Conservation (phyloP, 768 basidiomycete species). For the Pulveroboletus sp. region DNA sequence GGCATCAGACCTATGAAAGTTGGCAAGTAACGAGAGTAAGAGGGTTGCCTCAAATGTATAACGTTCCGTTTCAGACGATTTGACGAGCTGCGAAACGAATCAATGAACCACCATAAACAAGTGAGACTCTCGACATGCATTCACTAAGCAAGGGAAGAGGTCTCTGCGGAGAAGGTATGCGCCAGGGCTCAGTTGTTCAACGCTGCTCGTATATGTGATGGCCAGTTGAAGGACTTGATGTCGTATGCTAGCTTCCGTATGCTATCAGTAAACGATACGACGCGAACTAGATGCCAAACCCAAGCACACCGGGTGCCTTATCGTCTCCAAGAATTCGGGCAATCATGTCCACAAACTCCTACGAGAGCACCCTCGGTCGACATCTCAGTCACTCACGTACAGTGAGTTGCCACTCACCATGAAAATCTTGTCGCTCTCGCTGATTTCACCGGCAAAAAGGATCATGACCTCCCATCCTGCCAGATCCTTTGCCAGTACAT, state of each 20-base stretch:
- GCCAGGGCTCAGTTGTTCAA: conserved; percentile 62
- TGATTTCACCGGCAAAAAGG: conserved; percentile 56
- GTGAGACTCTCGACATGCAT: conserved; percentile 32
- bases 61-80: conserved; percentile 47
- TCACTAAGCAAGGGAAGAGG: conserved; percentile 50
- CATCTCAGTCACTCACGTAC: background rate
- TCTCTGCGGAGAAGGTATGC: conserved; percentile 66
- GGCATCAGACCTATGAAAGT: conserved; percentile 70
- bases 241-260: conserved; percentile 38
- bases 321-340: conserved; percentile 43
- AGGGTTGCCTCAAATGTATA: conserved; percentile 58
- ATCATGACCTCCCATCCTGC: conserved; percentile 75
- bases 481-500: conserved; percentile 51
- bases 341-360: conserved; percentile 50
- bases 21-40: conserved; percentile 58
- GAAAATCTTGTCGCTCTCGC: conserved; percentile 54
- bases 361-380: background rate
- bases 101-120: background rate
- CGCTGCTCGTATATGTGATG: conserved; percentile 52
- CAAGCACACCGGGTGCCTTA: conserved; percentile 32
- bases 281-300: background rate
- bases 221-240: conserved; percentile 55
- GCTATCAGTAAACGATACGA: background rate
- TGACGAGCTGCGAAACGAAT: conserved; percentile 43
- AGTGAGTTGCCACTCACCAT: conserved; percentile 31